These are phyloP conservation scores for Polyplosphaeria fusca DNA, from an alignment of 495 filamentous ascomycete genomes.

Conservation along the genomic window DNA sequence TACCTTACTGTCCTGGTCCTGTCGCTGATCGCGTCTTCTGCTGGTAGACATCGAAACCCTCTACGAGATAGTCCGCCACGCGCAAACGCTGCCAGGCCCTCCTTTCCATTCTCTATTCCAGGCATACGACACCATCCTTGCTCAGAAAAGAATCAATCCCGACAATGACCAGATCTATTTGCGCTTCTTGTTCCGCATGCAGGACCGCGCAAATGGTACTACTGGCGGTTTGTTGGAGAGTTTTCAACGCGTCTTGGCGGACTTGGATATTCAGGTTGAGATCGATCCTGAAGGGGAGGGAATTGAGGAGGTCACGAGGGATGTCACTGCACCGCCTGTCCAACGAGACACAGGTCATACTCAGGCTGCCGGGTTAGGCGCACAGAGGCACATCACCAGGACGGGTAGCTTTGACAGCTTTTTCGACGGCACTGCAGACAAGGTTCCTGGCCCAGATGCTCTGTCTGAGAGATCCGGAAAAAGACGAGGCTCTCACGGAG, in stretches of 20 bases:
- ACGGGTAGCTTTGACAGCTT: conserved; percentile 58
- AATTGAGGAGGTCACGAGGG: conserved; percentile 39
- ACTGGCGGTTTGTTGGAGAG: conserved; percentile 55
- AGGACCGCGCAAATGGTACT: conserved; percentile 45
- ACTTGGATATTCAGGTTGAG: conserved; percentile 66
- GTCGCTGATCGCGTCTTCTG: too few species aligned
- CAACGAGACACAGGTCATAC: background rate
- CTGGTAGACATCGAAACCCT: conserved; percentile 72
- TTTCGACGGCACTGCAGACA: conserved; percentile 45
- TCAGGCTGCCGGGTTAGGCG: background rate
- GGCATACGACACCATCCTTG: conserved; percentile 71
- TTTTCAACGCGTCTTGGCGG: conserved; percentile 62
- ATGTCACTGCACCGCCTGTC: too few species aligned
- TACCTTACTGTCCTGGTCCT: too few species aligned
- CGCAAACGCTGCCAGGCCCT: conserved; percentile 59
- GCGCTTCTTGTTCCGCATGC: conserved; percentile 75
- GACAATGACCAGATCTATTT: conserved; percentile 72
- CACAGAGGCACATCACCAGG: background rate
- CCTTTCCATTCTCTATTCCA: conserved; percentile 77
- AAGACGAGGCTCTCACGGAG: conserved; percentile 41
- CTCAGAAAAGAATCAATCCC: conserved; percentile 61
- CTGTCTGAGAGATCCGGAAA: conserved; percentile 24
- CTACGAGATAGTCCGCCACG: conserved; percentile 69
- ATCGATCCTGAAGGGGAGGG: conserved; percentile 49
- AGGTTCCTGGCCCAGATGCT: conserved; percentile 10